Evolutionary conservation across 1,284 basidiomycete genomes (phyloP).

Genomic region (Rhodotorula sp.): DNA sequence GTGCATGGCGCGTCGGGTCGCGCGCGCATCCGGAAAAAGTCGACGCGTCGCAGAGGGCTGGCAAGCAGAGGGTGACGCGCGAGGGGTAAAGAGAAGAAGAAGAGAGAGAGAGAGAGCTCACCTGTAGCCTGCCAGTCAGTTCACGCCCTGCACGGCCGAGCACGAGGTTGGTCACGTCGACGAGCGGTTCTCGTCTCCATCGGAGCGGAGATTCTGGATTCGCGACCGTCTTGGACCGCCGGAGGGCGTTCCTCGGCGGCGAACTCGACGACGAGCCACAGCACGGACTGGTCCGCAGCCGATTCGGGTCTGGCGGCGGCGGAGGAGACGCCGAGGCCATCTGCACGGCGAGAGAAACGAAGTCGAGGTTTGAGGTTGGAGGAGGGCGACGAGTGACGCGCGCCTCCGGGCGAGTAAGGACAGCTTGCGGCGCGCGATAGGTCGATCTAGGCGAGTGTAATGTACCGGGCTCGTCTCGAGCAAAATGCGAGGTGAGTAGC

Average conservation of each 20-base stretch:
- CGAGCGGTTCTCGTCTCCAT: slow-evolving; percentile 28
- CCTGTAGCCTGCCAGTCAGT: slow-evolving; percentile 7
- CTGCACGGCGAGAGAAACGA: neutral
- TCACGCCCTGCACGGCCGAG: slow-evolving; percentile 1
- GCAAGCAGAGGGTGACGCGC: neutral
- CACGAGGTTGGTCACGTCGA: slow-evolving; percentile 30
- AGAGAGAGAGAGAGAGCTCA: too few species aligned
- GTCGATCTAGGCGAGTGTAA: neutral
- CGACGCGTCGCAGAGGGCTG: slow-evolving; percentile 9
- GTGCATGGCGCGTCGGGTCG: neutral
- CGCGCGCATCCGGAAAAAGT: slow-evolving; percentile 6
- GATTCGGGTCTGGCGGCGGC: slow-evolving; percentile 24
- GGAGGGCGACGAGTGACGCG: neutral
- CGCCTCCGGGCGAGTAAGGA: too few species aligned
- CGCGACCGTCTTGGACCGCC: slow-evolving; percentile 30
- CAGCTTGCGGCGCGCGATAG: too few species aligned
- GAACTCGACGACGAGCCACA: neutral
- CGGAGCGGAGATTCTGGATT: slow-evolving; percentile 21
- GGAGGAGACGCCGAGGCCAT: slow-evolving; percentile 25
- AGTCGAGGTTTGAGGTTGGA: neutral
- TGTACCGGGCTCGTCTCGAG: neutral
- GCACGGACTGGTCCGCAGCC: neutral
- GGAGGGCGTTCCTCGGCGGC: slow-evolving; percentile 2
- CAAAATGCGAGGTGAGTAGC: neutral
- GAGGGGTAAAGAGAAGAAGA: neutral